Evolutionary conservation across 495 filamentous ascomycete species (phyloP).

Genomic region (Aspergillus incahuasiensis): DNA sequence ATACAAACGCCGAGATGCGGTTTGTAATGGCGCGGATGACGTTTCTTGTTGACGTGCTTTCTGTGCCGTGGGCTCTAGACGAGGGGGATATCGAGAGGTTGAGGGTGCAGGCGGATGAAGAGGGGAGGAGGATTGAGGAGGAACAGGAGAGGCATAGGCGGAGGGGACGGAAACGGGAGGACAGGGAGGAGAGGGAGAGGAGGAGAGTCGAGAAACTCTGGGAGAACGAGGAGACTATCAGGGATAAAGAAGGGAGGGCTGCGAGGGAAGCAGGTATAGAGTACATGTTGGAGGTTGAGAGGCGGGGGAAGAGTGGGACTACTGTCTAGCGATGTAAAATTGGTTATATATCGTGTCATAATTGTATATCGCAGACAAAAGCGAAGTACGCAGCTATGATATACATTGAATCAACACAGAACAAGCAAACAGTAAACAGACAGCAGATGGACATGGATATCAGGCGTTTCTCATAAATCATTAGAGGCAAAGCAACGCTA

Average conservation of each 20-base stretch:
- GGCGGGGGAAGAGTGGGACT: neutral
- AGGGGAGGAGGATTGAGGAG: slow-evolving; percentile 36
- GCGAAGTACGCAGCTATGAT: neutral
- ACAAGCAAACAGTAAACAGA: slow-evolving; percentile 2
- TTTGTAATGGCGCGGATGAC: slow-evolving; percentile 66
- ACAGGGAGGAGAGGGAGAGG: slow-evolving; percentile 34
- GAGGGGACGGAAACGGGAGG: slow-evolving; percentile 30
- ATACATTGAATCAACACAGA: neutral
- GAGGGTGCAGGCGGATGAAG: slow-evolving; percentile 43
- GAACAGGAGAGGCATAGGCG: slow-evolving; percentile 35
- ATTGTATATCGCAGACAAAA: neutral
- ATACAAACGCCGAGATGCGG: slow-evolving; percentile 70
- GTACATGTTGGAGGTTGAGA: slow-evolving; percentile 28
- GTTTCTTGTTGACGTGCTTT: slow-evolving; percentile 62
- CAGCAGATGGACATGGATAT: slow-evolving; percentile 9
- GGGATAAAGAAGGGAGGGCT: slow-evolving; percentile 32
- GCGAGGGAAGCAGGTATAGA: slow-evolving; percentile 32
- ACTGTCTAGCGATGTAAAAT: neutral
- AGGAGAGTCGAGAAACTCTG: slow-evolving; percentile 32
- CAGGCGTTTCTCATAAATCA: slow-evolving; percentile 12
- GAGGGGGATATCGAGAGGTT: slow-evolving; percentile 52
- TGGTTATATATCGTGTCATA: neutral
- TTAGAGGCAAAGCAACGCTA: slow-evolving; percentile 6
- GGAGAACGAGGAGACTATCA: slow-evolving; percentile 36
- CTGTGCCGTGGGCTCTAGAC: slow-evolving; percentile 54